Evolutionary conservation across 2,329 filamentous ascomycete species (phyloP), one percentile per base, ranked within the genome.

Genomic region (Periglandula ipomoeae): DNA sequence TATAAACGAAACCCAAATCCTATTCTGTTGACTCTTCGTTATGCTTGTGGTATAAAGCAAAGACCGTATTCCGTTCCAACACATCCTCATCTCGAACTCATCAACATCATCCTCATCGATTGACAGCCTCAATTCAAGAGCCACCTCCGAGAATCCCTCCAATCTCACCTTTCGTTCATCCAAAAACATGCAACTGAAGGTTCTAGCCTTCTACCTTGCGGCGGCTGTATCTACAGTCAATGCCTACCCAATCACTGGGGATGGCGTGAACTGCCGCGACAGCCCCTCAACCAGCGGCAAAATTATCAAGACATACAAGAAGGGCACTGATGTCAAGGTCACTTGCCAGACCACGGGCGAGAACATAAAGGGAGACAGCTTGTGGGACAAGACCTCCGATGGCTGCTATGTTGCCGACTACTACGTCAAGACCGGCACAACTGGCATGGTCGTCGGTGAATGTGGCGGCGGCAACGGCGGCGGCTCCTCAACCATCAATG

Each of bases 341-440:
- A 45, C 24, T 15, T 51, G 50, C 50, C 50, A 51, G 26, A 44
- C 46, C 17, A 11, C 34, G 4, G 50, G 50, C 34, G 27, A 32
- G 19, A 49, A 41, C 20, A 26, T 51, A 20, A 43, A 47, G 8
- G 48, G 48, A 8, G 26, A 42, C 20, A 46, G 13, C 19, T 22
- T 50, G 23, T 50, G 48, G 48, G 48, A 50, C 38, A 50, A 47
- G 44, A 51, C 44, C 10, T 4, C 42, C 4, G 46, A 48, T 41
- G 50, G 46, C 41, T 51, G 50, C 42, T 51, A 51, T 19, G 50
- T 51, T 24, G 22, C 40, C 13, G 46, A 51, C 42, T 46, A 48
- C 22, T 51, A 49, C 34, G 50, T 51, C 23, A 46, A 50, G 44
- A 52, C 51, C 3, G 51, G 51, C 24, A 48, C 48, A 17, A 44